Base-by-base conservation (phyloP, 2,329 filamentous ascomycete genomes). In the Penicillium digitatum region DNA sequence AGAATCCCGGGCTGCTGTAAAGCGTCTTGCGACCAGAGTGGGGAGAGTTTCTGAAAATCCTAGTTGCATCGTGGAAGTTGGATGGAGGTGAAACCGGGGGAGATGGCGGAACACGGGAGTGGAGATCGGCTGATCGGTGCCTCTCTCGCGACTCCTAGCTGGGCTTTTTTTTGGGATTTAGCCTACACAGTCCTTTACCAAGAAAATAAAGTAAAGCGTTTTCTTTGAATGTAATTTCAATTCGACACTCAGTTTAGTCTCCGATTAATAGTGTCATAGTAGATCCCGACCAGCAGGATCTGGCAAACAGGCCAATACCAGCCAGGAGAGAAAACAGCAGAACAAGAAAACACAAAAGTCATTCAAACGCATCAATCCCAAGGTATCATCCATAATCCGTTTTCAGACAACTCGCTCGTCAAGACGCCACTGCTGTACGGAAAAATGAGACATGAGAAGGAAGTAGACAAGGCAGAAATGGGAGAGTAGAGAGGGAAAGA, bases 1-100 rank as follows among this genome's bases (percentile, higher is more conserved):
- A 5, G 64, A 63, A 38, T 74, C 71, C 60, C 70, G 73, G 24
- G 74, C 74, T 7, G 69, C 55, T 4, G 43, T 52, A 42, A 75
- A 76, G 18, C 69, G 70, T 31, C 62, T 65, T 14, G 66, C 60
- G 42, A 76, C 74, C 22, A 76, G 66, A 16, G 66, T 58, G 3
- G 71, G 60, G 10, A 76, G 66, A 26, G 50, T 63, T 53, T 76
- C 73, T 12, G 68, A 63, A 12, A 76, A 62, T 24, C 69, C 69
- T 42, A 74, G 61, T 57, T 71, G 66, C 72, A 75, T 75, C 27
- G 56, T 61, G 49, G 26, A 45, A 26, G 48, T 34, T 55, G 50
- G 32, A 48, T 44, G 54, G 44, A 35, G 49, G 29, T 31, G 20
- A 27, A 4, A 50, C 16, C 27, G 27, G 48, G 48, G 49, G 16